Percentiles rank a stretch among this genome's conserved stretches.
These are phyloP conservation scores for Ceratobasidium sp. DNA, from an alignment of 1,284 basidiomycete genomes.

Conservation along the genomic window DNA sequence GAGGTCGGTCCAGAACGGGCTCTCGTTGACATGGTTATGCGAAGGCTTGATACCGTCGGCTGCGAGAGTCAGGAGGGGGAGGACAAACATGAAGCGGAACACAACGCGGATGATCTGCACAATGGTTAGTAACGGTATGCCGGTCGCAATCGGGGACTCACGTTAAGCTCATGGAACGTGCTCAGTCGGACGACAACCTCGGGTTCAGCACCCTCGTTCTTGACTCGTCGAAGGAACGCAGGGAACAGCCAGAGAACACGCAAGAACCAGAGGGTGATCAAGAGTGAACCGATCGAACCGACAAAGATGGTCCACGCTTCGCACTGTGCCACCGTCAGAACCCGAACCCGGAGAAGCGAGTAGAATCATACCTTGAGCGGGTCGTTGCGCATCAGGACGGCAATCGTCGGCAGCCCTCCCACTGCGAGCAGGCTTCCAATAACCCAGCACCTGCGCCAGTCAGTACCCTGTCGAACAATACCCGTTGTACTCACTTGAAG, in stretches of 20 bases:
- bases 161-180: conserved; percentile 41
- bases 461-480: neutral
- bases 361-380: conserved; percentile 28
- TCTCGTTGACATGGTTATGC: conserved; percentile 28
- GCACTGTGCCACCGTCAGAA: neutral
- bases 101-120: conserved; percentile 40
- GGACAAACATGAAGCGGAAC: conserved; percentile 41
- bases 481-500: conserved; percentile 35
- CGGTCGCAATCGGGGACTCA: conserved; percentile 14
- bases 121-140: neutral
- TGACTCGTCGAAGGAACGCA: conserved; percentile 32
- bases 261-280: conserved; percentile 34
- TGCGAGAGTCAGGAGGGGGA: conserved; percentile 37
- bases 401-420: conserved; percentile 34
- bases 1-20: conserved; percentile 56
- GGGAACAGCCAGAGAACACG: conserved; percentile 39
- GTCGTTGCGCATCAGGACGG: conserved; percentile 35
- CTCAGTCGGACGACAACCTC: conserved; percentile 40
- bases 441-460: conserved; percentile 30
- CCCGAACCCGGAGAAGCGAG: too few relatives aligned
- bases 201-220: conserved; percentile 41
- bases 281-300: conserved; percentile 36
- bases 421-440: conserved; percentile 37
- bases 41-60: conserved; percentile 38
- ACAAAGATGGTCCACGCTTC: conserved; percentile 40